phyloP scores from a whole-genome alignment of 83 land plant species.

The Picea abies region DNA sequence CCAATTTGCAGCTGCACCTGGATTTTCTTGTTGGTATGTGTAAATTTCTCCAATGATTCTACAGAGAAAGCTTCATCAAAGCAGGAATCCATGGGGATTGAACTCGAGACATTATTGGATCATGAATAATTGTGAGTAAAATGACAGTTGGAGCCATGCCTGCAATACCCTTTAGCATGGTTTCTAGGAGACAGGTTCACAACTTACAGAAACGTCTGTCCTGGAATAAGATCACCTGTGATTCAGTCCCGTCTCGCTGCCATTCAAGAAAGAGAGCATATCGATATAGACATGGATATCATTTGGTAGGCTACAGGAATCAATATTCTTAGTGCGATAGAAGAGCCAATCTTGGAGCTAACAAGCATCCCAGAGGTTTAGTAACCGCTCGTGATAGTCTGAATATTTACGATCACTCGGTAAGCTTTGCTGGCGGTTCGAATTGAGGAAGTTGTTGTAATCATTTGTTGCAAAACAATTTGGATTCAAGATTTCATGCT shows the following conservation, averaged over 20 bases:
- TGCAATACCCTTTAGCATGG: conserved; percentile 86
- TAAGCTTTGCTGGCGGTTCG: no score
- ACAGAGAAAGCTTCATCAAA: conserved; percentile 48
- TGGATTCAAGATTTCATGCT: no score
- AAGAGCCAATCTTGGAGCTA: conserved; percentile 28
- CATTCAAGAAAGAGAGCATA: conserved; percentile 23
- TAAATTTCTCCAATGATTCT: conserved; percentile 59
- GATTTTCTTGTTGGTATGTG: neutral
- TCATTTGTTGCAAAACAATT: no score
- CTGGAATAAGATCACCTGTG: neutral
- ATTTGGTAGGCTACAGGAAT: neutral
- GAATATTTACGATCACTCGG: no score
- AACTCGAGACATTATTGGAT: conserved; percentile 19
- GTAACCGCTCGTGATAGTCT: no score
- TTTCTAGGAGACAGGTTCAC: no score
- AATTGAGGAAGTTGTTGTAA: no score
- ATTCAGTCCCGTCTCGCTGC: neutral
- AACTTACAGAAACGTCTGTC: no score
- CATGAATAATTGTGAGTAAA: conserved; percentile 56
- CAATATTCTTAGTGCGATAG: conserved; percentile 21
- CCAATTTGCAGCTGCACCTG: neutral
- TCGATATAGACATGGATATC: neutral
- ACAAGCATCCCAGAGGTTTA: no score
- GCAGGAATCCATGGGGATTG: conserved; percentile 30
- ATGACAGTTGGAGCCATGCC: conserved; percentile 74